phyloP scores from a whole-genome alignment of 1,284 basidiomycete species.

The Irpex rosettiformis region DNA sequence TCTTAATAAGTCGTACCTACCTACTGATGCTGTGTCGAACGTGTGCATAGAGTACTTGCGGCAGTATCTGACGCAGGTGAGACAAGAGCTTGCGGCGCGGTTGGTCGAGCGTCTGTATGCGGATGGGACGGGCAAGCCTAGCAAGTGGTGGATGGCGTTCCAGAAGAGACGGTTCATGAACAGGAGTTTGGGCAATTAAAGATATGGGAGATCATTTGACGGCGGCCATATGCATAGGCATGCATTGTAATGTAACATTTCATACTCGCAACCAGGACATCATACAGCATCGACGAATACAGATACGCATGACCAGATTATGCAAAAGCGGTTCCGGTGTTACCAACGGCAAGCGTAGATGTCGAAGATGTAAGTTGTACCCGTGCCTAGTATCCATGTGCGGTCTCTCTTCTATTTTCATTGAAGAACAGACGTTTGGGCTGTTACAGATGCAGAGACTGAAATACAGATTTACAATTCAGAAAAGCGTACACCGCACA shows the following conservation, averaged over 20 bases:
- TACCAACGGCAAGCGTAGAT: too few relatives aligned
- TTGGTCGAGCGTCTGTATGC: constrained; percentile 88
- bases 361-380: background rate
- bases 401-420: too few relatives aligned
- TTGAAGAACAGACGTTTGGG: too few relatives aligned
- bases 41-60: constrained; percentile 74
- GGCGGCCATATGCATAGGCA: constrained; percentile 16
- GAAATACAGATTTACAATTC: too few relatives aligned
- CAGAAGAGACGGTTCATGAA: constrained; percentile 97
- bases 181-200: constrained; percentile 70
- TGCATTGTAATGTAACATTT: constrained; percentile 25
- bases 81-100: constrained; percentile 87
- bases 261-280: constrained; percentile 13
- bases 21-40: background rate
- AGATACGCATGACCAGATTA: background rate
- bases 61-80: constrained; percentile 88
- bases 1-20: constrained; percentile 11
- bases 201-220: constrained; percentile 2
- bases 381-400: too few relatives aligned
- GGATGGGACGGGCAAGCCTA: constrained; percentile 84
- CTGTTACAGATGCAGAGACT: too few relatives aligned
- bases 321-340: too few relatives aligned
- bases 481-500: too few relatives aligned
- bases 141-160: constrained; percentile 99
- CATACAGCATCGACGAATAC: constrained; percentile 7